Base-by-base conservation (phyloP, 495 filamentous ascomycete species). In the Neurospora hispaniola region DNA sequence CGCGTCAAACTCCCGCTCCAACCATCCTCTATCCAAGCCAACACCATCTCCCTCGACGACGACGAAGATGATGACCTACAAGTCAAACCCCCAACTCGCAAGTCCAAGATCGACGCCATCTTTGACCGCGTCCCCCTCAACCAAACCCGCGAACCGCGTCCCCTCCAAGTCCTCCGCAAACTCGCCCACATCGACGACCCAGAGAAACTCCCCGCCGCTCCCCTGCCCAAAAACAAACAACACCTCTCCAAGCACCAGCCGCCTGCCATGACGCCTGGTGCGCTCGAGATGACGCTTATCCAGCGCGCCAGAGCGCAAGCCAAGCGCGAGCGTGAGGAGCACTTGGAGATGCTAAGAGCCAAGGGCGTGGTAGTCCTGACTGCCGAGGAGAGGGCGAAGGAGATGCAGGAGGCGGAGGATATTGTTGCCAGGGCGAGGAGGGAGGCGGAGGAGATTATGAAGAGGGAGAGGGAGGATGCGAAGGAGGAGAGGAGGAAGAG, bases 301-400 rank as follows among this genome's bases (percentile, higher is more conserved):
- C 87, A 87, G 73, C 88, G 90, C 71, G 93, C 94, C 0, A 88
- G 93, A 42, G 85, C 90, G 74, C 96, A 99, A 81, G 96, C 94
- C 48, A 86, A 87, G 31, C 81, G 87, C 42, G 94, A 94, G 78
- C 87, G 93, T n/a, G 89, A 90, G 62, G 91, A 93, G 75, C 90
- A 90, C 72, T 86, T 98, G 18, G 88, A 92, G 73, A 88, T 91
- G 73, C 84, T 98, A 35, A 86, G 87, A 71, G 89, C 90, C 23
- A 92, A 90, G 78, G 96, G 96, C 41, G 85, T 98, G 18, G 83
- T 91, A 54, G 84, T 98, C n/a, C 91, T 92, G 75, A 97, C 93
- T 2, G 88, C 89, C 5, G 96, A 97, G 80, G 94, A 99, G 75
- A 86, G 92, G 72, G 90, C 92, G 74, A 89, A 89, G 14, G 91